A percentile compares a stretch with the other conserved stretches of the same genome.
Evolutionary conservation across 2,329 filamentous ascomycete genomes (phyloP).

Genomic region (Ophiosphaerella korrae): DNA sequence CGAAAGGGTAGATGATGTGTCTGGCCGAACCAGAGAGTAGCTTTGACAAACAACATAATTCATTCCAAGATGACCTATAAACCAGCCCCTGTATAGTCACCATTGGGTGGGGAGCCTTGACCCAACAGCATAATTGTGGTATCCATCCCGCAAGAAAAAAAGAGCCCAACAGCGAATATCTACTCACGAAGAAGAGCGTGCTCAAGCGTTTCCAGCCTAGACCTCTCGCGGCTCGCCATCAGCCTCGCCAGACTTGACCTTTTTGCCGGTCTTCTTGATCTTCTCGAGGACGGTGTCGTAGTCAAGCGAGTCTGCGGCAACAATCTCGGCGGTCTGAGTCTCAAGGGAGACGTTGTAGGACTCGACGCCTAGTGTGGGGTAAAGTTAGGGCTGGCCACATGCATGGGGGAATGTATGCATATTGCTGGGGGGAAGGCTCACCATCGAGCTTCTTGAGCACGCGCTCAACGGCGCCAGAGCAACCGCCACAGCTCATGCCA

Average conservation of each 20-base stretch:
- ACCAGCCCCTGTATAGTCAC: background rate
- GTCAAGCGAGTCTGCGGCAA: constrained; percentile 69
- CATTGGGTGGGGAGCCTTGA: constrained; percentile 5
- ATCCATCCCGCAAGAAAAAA: constrained; percentile 25
- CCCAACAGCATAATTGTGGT: constrained; percentile 10
- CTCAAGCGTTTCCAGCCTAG: constrained; percentile 11
- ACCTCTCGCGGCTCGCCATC: constrained; percentile 59
- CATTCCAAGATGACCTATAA: too few species aligned
- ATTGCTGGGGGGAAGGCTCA: constrained; percentile 50
- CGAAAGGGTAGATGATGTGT: background rate
- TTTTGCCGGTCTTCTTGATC: constrained; percentile 96
- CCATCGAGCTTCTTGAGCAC: constrained; percentile 92
- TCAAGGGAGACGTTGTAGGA: constrained; percentile 87
- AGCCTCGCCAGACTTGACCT: constrained; percentile 76
- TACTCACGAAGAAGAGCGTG: too few species aligned
- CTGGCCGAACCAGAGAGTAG: too few species aligned
- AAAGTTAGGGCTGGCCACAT: constrained; percentile 10
- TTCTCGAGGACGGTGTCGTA: constrained; percentile 84
- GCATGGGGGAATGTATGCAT: constrained; percentile 1
- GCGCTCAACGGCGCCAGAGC: constrained; percentile 90
- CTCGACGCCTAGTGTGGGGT: constrained; percentile 70
- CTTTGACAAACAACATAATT: too few species aligned
- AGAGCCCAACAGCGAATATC: constrained; percentile 1
- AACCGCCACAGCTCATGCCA: constrained; percentile 92
- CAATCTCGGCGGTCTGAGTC: constrained; percentile 78